Percentiles rank a stretch among this genome's conserved stretches.
These are phyloP conservation scores for Hypomyces rosellus DNA, from an alignment of 2,329 filamentous ascomycete species.

Conservation along the genomic window DNA sequence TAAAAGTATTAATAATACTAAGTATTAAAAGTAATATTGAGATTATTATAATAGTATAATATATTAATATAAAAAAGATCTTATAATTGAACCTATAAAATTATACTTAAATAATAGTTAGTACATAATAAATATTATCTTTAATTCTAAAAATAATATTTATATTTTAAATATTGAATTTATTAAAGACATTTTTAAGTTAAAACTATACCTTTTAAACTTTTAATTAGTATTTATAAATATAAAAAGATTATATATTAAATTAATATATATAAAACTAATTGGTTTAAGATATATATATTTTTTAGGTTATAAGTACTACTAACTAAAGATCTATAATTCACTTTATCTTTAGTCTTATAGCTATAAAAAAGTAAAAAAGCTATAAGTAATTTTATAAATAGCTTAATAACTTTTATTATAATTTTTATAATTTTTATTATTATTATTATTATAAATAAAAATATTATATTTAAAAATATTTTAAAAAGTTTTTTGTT, in stretches of 20 bases:
- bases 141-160: neutral
- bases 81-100: neutral
- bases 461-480: too few relatives aligned
- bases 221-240: too few relatives aligned
- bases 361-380: too few relatives aligned
- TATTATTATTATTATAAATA: too few relatives aligned
- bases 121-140: neutral
- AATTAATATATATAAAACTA: too few relatives aligned
- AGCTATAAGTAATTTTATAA: too few relatives aligned
- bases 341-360: too few relatives aligned
- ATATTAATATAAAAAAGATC: neutral
- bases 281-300: neutral
- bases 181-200: neutral
- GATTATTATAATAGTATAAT: neutral
- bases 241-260: neutral
- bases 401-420: neutral
- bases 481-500: neutral
- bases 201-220: too few relatives aligned
- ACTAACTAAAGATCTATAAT: too few relatives aligned
- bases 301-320: neutral
- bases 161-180: neutral
- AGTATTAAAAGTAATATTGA: neutral
- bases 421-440: too few relatives aligned
- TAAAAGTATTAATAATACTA: constrained; percentile 1
- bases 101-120: neutral